These are phyloP conservation scores for Psilocybe cubensis DNA, from an alignment of 768 basidiomycete species.

Conservation along the genomic window DNA sequence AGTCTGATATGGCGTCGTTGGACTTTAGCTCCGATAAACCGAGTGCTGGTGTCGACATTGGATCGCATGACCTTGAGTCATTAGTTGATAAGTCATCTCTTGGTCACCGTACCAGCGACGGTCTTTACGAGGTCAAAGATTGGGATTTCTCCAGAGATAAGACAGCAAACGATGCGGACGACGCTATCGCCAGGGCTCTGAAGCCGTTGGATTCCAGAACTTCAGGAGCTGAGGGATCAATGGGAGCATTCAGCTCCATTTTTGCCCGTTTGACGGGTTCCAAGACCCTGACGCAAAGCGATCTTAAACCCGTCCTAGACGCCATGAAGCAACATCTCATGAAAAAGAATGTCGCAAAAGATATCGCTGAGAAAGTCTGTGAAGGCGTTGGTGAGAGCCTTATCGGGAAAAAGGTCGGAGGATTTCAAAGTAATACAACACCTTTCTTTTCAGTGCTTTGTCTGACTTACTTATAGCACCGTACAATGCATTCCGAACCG, in stretches of 20 bases:
- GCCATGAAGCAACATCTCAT: constrained; percentile 98
- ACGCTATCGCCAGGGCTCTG: constrained; percentile 65
- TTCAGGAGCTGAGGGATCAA: constrained; percentile 42
- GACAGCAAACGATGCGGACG: constrained; percentile 36
- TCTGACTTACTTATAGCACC: constrained; percentile 57
- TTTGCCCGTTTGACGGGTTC: constrained; percentile 87
- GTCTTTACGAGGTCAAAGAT: constrained; percentile 67
- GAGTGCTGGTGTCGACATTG: constrained; percentile 33
- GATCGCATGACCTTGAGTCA: constrained; percentile 56
- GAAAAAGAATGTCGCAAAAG: constrained; percentile 98
- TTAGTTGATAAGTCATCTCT: constrained; percentile 74
- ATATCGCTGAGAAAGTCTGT: constrained; percentile 93
- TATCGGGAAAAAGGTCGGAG: constrained; percentile 88
- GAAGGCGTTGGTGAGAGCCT: constrained; percentile 91
- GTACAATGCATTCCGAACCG: constrained; percentile 79
- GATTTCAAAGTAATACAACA: constrained; percentile 72
- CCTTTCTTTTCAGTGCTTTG: not conserved
- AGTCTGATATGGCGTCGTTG: constrained; percentile 90
- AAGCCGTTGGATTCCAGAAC: constrained; percentile 42
- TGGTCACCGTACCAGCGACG: constrained; percentile 76
- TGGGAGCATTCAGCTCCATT: constrained; percentile 74
- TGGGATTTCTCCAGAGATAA: constrained; percentile 73
- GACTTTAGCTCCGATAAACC: constrained; percentile 79
- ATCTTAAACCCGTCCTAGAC: constrained; percentile 85
- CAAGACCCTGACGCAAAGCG: constrained; percentile 79